Conservation (phyloP, 768 basidiomycete species). For the Cystofilobasidium macerans region DNA sequence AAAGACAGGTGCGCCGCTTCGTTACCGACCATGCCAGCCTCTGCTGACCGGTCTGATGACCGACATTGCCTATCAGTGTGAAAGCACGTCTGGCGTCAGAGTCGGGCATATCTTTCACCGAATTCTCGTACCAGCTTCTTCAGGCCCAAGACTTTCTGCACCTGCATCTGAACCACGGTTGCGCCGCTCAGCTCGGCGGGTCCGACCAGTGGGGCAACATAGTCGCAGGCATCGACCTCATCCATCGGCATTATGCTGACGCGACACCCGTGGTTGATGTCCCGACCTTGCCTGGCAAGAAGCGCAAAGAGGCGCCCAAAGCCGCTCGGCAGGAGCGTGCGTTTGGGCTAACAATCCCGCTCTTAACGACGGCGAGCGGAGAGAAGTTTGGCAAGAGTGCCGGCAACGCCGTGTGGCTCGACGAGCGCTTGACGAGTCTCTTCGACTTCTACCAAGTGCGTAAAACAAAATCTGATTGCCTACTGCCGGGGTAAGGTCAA, state of each 20-base stretch:
- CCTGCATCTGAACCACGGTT: slow-evolving; percentile 52
- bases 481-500: no score
- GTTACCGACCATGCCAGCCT: no score
- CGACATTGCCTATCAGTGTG: no score
- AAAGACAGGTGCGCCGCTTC: slow-evolving; percentile 65
- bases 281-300: neutral
- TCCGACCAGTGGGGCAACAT: slow-evolving; percentile 99
- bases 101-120: slow-evolving; percentile 73
- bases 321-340: slow-evolving; percentile 38
- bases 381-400: slow-evolving; percentile 97
- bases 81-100: slow-evolving; percentile 21
- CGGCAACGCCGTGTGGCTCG: slow-evolving; percentile 89
- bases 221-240: slow-evolving; percentile 80
- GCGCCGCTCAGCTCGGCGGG: slow-evolving; percentile 83
- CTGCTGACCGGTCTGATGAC: no score
- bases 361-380: slow-evolving; percentile 76
- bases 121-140: slow-evolving; percentile 92
- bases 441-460: slow-evolving; percentile 90
- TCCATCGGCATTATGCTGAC: slow-evolving; percentile 47
- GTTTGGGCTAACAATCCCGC: slow-evolving; percentile 84
- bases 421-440: slow-evolving; percentile 62
- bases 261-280: slow-evolving; percentile 1
- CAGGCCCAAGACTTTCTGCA: slow-evolving; percentile 92
- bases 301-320: slow-evolving; percentile 9
- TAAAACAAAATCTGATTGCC: neutral